phyloP scores from a whole-genome alignment of 108 stramenopile species.

The Hondaea fermentalgiana region DNA sequence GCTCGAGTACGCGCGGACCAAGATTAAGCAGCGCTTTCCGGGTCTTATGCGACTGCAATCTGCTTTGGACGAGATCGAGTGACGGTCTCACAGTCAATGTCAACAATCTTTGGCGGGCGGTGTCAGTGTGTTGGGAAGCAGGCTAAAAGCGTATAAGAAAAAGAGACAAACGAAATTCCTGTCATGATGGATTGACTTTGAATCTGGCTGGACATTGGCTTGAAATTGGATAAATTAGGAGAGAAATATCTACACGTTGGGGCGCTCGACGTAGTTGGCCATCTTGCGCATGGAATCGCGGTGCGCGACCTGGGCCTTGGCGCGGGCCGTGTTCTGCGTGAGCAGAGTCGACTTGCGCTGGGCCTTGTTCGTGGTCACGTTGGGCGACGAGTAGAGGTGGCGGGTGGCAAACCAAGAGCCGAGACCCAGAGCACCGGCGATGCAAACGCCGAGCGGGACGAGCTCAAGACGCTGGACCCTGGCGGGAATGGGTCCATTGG shows the following conservation, averaged over 20 bases:
- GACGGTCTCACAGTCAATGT: no score
- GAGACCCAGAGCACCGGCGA: neutral
- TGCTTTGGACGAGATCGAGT: no score
- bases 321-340: neutral
- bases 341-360: neutral
- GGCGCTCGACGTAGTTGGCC: neutral
- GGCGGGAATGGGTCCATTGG: neutral
- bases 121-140: no score
- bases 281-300: constrained; percentile 6
- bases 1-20: no score
- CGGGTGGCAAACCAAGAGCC: neutral
- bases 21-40: no score
- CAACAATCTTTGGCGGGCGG: no score
- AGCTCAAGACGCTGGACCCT: neutral
- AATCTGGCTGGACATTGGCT: no score
- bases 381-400: neutral
- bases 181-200: no score
- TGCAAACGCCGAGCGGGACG: neutral
- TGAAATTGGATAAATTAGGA: no score
- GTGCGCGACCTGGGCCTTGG: neutral
- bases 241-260: neutral
- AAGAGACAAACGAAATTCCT: no score
- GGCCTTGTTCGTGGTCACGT: neutral
- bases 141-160: no score
- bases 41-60: no score